Conservation (phyloP, 2,329 filamentous ascomycete genomes). For the Metarhizium guizhouense region DNA sequence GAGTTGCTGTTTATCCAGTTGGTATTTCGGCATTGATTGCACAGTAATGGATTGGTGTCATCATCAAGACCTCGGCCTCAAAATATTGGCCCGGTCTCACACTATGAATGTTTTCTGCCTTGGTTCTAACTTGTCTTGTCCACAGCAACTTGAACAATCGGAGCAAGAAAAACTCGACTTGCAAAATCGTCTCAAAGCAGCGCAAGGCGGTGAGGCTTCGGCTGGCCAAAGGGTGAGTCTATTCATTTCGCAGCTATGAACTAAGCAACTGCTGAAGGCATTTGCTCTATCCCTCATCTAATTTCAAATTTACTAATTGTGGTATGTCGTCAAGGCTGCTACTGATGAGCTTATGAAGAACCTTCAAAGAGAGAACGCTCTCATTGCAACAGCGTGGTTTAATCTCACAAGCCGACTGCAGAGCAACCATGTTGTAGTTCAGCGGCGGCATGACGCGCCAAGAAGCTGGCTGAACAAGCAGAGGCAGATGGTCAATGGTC, state of each 20-base stretch:
- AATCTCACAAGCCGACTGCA: slow-evolving; percentile 70
- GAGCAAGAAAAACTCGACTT: slow-evolving; percentile 49
- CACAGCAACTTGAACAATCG: slow-evolving; percentile 48
- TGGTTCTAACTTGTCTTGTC: slow-evolving; percentile 1
- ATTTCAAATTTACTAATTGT: background rate
- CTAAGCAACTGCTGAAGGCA: background rate
- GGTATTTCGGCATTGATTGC: background rate
- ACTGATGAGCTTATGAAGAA: slow-evolving; percentile 53
- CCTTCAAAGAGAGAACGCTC: slow-evolving; percentile 66
- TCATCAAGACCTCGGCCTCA: background rate
- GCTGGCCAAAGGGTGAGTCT: slow-evolving; percentile 44
- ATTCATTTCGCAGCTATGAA: background rate
- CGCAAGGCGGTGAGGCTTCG: slow-evolving; percentile 38
- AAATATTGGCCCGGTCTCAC: background rate
- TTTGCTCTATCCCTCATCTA: background rate
- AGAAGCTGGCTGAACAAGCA: slow-evolving; percentile 82
- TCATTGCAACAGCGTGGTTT: slow-evolving; percentile 82
- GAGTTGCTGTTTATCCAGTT: background rate
- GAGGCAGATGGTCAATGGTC: slow-evolving; percentile 59
- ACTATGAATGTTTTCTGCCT: background rate
- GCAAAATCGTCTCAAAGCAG: slow-evolving; percentile 44
- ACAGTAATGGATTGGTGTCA: background rate
- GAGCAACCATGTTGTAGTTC: slow-evolving; percentile 73
- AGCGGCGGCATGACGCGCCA: slow-evolving; percentile 64
- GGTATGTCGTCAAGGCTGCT: slow-evolving; percentile 29